Base-by-base conservation (phyloP, 2,329 filamentous ascomycete genomes). In the Fusarium multiceps region DNA sequence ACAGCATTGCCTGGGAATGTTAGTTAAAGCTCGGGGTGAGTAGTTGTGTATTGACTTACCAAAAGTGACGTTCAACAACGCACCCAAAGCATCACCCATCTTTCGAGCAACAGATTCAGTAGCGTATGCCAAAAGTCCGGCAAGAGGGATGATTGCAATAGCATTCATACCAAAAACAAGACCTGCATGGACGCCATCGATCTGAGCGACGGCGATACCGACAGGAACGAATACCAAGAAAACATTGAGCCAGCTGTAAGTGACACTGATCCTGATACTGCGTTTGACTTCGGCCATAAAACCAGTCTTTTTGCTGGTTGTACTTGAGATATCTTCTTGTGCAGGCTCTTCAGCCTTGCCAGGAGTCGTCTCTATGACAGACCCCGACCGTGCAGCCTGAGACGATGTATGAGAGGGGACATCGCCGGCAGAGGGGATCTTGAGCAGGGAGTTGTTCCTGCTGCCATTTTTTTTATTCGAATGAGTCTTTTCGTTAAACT, bases 221-320 rank as follows among this genome's bases (percentile, higher is more conserved):
- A 92, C 84, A 10, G 92, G 93, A 30, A 95, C 92, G 76, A 94
- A 94, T 57, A 94, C 80, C 68, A 95, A 83, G 71, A 95, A 83
- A 57, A 93, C 74, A 78, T 96, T 95, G 82, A 95, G 83, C 87
- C 90, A 93, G 82, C 90, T 93, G 77, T 92, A 88, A 45, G 89
- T 86, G 67, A 94, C 85, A 70, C 85, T 80, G 77, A 90, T 88
- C 75, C 82, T 80, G 68, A 82, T 80, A 23, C 81, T 81, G 63
- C 84, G 82, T 71, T 85, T 83, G 72, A 87, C 81, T 72, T 88
- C 85, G 59, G 80, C 77, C 40, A 81, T 65, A 64, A 89, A 78
- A 70, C 60, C 82, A 80, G 62, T 79, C 83, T 48, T 71, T 62
- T 27, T 60, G 28, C 41, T 63, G 55, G 81, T 80, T 66, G 80